phyloP scores from a whole-genome alignment of 169 alveolate genomes.

The Plasmodium coatneyi region DNA sequence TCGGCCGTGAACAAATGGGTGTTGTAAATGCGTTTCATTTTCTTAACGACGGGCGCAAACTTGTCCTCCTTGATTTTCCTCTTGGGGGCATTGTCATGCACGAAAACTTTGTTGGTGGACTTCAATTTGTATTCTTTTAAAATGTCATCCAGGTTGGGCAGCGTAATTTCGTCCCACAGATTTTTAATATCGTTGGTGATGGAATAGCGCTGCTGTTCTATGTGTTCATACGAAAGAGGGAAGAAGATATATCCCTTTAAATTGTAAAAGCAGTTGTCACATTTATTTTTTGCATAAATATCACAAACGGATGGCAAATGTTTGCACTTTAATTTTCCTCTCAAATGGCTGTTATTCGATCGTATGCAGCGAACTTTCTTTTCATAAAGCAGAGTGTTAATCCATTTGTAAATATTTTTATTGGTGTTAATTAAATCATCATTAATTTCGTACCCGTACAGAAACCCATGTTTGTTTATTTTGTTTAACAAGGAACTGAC shows the following conservation, averaged over 20 bases:
- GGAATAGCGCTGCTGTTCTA: conserved; percentile 76
- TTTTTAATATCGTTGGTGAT: conserved; percentile 78
- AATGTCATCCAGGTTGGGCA: conserved; percentile 38
- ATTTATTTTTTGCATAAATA: conserved; percentile 76
- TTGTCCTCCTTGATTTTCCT: conserved; percentile 70
- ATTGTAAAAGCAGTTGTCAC: conserved; percentile 78
- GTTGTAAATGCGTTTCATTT: conserved; percentile 80
- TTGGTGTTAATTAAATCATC: conserved; percentile 76
- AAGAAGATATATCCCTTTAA: conserved; percentile 74
- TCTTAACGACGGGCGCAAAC: conserved; percentile 71
- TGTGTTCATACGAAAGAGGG: conserved; percentile 78
- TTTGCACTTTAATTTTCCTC: conserved; percentile 79
- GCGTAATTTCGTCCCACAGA: conserved; percentile 79
- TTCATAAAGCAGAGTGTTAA: conserved; percentile 68
- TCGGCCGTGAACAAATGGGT: conserved; percentile 84
- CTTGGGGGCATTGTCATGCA: conserved; percentile 46
- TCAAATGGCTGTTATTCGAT: conserved; percentile 76
- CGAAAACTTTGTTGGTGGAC: conserved; percentile 59
- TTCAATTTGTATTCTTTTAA: conserved; percentile 72
- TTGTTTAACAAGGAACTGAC: conserved; percentile 49
- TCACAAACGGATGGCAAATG: conserved; percentile 76
- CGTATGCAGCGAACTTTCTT: conserved; percentile 79
- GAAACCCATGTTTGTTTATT: conserved; percentile 67
- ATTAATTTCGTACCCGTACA: conserved; percentile 75
- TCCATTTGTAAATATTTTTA: conserved; percentile 69